A percentile compares a stretch with the other conserved stretches of the same genome.
Evolutionary conservation across 805 yeast species (phyloP).

Genomic region (Candida ortonii): DNA sequence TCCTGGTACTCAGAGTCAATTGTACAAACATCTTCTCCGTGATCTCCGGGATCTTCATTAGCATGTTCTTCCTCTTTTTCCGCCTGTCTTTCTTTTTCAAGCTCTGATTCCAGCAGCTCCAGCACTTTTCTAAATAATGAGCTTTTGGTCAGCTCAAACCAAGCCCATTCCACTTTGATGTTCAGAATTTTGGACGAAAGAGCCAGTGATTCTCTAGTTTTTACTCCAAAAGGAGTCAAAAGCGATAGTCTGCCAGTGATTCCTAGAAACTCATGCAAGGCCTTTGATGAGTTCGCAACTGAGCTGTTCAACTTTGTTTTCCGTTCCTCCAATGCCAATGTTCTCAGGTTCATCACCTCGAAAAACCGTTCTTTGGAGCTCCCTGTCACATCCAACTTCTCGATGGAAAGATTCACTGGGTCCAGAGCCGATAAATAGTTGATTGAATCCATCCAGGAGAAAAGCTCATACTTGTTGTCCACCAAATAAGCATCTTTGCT

Average conservation of each 20-base stretch:
- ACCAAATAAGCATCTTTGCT: constrained; percentile 43
- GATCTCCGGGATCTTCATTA: constrained; percentile 1
- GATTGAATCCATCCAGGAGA: constrained; percentile 58
- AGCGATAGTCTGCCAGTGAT: constrained; percentile 39
- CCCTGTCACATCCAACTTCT: constrained; percentile 23
- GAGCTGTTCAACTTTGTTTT: constrained; percentile 8
- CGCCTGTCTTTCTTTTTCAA: background rate
- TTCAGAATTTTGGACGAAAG: constrained; percentile 45
- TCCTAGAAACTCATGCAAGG: constrained; percentile 37
- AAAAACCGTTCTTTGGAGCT: constrained; percentile 10
- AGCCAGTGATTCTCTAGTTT: constrained; percentile 49
- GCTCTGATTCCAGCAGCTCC: too few species aligned
- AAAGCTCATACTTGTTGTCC: constrained; percentile 41
- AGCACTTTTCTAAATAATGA: constrained; percentile 18
- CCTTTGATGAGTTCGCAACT: constrained; percentile 30
- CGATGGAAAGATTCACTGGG: constrained; percentile 28
- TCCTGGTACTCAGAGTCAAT: constrained; percentile 16
- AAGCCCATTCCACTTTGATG: constrained; percentile 54
- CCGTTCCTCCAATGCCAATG: constrained; percentile 10
- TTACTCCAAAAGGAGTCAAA: constrained; percentile 53
- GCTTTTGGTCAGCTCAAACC: constrained; percentile 50
- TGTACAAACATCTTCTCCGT: background rate
- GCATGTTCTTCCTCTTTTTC: background rate
- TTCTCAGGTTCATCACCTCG: constrained; percentile 21
- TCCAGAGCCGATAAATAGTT: constrained; percentile 50